Evolutionary conservation across 495 filamentous ascomycete genomes (phyloP), one percentile per base, ranked within the genome.

Genomic region (Hyaloscypha finlandica): DNA sequence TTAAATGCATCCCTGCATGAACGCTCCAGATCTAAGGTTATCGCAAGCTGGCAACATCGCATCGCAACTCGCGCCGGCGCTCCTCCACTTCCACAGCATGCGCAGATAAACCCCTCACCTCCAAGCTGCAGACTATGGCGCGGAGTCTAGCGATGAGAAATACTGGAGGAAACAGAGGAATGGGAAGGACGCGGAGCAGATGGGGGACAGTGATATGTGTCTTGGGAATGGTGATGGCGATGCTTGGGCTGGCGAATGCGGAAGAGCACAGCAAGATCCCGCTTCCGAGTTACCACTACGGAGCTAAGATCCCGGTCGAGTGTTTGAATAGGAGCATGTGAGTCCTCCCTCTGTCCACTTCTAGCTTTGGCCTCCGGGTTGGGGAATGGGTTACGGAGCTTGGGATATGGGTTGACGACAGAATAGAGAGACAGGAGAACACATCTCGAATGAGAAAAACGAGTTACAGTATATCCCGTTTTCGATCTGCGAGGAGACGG

Each of bases 381-480:
- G 19, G 6, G 30, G 55, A 60, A 39, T 33, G 30, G 58, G 11
- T 30, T 35, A 4, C 1, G 57, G 42, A 31, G 29, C 11, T 48
- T 60, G 33, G 37, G 29, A 48, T 19, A 32, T 48, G 35, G 2
- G 20, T 66, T 66, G 52, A 71, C 20, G 12, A 19, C 16, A 22
- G n/a, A 22, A 14, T 68, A 89, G 86, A 65, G 86, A 89, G 65
- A 88, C 84, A 4, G 86, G 86, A 70, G 86, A 88, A 70, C 85
- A 99, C 85, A 90, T 99, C 74, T 87, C 88, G 64, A 88, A 95
- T 74, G 80, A 83, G 22, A 80, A 86, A 54, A 92, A 94, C 69
- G 88, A 93, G 76, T 91, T 97, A 42, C 86, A 96, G 84, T 99
- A 95, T 81, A 89, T 96, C 62, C 93, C 95, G 58, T 98, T 99